Percentiles rank a stretch among this genome's conserved stretches.
These are phyloP conservation scores for Teratosphaeriaceae sp. DNA, from an alignment of 2,329 filamentous ascomycete genomes.

Conservation along the genomic window DNA sequence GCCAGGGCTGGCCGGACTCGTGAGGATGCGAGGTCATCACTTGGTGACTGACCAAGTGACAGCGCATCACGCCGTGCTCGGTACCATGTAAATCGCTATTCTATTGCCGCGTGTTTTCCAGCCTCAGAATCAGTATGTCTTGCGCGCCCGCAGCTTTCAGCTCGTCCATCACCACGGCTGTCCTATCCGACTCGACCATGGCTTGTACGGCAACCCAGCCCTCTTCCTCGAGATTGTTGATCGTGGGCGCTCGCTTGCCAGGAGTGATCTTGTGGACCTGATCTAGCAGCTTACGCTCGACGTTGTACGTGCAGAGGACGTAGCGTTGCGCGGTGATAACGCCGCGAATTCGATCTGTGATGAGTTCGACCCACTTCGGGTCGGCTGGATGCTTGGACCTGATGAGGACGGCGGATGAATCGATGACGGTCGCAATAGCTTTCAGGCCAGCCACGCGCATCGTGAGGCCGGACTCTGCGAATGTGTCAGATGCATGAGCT, in stretches of 20 bases:
- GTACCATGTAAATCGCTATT: too few relatives aligned
- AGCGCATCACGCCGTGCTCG: too few relatives aligned
- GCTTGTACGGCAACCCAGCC: constrained; percentile 91
- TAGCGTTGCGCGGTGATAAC: constrained; percentile 94
- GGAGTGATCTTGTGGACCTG: constrained; percentile 74
- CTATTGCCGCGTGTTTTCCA: constrained; percentile 63
- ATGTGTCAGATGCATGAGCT: too few relatives aligned
- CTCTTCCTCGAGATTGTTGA: constrained; percentile 81
- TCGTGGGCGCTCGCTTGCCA: constrained; percentile 85
- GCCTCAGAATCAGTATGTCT: constrained; percentile 79
- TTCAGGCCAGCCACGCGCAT: constrained; percentile 94
- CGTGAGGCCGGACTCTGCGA: constrained; percentile 89
- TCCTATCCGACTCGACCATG: constrained; percentile 86
- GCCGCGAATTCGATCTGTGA: constrained; percentile 79
- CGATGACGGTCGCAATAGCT: constrained; percentile 88
- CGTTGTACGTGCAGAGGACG: constrained; percentile 95
- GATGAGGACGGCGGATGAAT: constrained; percentile 83
- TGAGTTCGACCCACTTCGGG: constrained; percentile 71
- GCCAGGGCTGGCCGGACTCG: too few relatives aligned
- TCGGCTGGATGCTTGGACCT: constrained; percentile 81
- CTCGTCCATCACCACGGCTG: constrained; percentile 82
- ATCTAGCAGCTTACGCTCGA: constrained; percentile 62
- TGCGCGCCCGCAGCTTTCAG: constrained; percentile 68
- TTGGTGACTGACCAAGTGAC: too few relatives aligned
- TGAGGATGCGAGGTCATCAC: too few relatives aligned